phyloP scores from a whole-genome alignment of 2,329 filamentous ascomycete genomes.

The Trichoderma pleuroti region DNA sequence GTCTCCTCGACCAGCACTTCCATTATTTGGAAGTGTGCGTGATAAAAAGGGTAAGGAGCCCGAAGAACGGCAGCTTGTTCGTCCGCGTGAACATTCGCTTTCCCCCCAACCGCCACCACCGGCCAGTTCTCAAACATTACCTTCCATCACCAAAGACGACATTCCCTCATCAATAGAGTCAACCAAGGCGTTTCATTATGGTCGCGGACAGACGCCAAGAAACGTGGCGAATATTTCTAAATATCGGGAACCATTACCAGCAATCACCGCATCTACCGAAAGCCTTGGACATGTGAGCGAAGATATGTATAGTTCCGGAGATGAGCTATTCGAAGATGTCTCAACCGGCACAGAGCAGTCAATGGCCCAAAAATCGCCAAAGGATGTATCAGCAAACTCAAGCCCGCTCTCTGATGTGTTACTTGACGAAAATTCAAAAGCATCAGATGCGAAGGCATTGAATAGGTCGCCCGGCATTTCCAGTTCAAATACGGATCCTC shows the following conservation, averaged over 20 bases:
- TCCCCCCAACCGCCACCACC: not conserved
- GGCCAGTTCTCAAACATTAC: not conserved
- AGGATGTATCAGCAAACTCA: not conserved
- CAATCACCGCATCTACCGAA: slow-evolving; percentile 67
- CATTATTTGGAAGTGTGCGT: slow-evolving; percentile 71
- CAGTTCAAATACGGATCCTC: not conserved
- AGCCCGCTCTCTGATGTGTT: not conserved
- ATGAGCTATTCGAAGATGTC: slow-evolving; percentile 24
- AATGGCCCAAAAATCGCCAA: not conserved
- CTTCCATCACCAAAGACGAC: not conserved
- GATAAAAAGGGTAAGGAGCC: slow-evolving; percentile 55
- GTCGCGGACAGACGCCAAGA: slow-evolving; percentile 53
- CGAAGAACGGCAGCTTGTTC: slow-evolving; percentile 56
- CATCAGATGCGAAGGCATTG: not conserved
- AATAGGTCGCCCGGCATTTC: not conserved
- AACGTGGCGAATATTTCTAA: slow-evolving; percentile 55
- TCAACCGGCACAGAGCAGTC: not conserved
- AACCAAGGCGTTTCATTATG: slow-evolving; percentile 57
- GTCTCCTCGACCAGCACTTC: slow-evolving; percentile 70
- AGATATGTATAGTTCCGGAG: slow-evolving; percentile 37
- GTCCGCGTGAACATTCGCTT: slow-evolving; percentile 36
- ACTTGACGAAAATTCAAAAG: not conserved
- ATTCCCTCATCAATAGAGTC: slow-evolving; percentile 30
- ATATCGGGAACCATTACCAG: slow-evolving; percentile 63
- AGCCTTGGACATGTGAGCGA: slow-evolving; percentile 62